Evolutionary conservation across 257 asterid genomes (phyloP), one percentile per base, ranked within the genome.

Genomic region (Phtheirospermum japonicum): DNA sequence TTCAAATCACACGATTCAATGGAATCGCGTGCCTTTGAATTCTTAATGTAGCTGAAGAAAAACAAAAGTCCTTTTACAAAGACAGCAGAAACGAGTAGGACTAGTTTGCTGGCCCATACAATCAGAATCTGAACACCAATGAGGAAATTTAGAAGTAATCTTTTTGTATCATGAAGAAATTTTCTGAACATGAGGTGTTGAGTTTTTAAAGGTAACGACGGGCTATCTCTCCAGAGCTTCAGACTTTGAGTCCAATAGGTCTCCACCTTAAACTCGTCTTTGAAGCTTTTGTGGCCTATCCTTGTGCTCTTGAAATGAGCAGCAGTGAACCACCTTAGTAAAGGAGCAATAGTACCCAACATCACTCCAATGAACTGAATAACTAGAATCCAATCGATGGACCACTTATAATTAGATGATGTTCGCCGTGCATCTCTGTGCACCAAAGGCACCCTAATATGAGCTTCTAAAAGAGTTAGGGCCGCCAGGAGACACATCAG

Each of bases 101-200:
- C 8, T 31, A 60, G n/a, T 20, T 79, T 75, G 36, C 78, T 36
- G 28, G 3, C 4, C 6, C n/a, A n/a, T n/a, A n/a, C n/a, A n/a
- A n/a, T n/a, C n/a, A n/a, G n/a, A n/a, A n/a, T n/a, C n/a, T 63
- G 7, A 13, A 72, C 70, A 19, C n/a, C 61, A 16, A 64, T 45
- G 17, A 6, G 18, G 4, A 75, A 1, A n/a, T 40, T 28, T 7
- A 75, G 67, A 4, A 28, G 30, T 45, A 45, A n/a, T 4, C 20
- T 49, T 55, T 48, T 69, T 16, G 48, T 34, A 17, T 43, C 39
- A 13, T 54, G 72, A 4, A 72, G 39, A 20, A n/a, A 1, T 64
- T 69, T 71, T 48, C 78, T 53, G 14, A 36, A 61, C 10, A 18
- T 57, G 3, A 6, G 37, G 37, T 28, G 51, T 14, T 65, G 40